Conservation (phyloP, 2,329 filamentous ascomycete genomes). For the Trichoderma koningiopsis region DNA sequence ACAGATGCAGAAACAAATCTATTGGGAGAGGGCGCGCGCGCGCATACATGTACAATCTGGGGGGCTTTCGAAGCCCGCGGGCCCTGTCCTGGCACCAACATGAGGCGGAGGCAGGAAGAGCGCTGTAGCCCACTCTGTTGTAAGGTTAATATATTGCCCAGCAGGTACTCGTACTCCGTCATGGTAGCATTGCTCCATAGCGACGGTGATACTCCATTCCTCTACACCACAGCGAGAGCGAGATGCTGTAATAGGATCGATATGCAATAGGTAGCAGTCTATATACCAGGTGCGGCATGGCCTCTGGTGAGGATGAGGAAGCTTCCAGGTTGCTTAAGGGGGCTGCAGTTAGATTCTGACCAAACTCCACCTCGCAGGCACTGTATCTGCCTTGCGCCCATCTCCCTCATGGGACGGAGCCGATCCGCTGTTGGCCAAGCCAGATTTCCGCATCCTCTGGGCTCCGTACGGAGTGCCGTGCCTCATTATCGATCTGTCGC, state of each 20-base stretch:
- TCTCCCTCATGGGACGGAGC: constrained; percentile 4
- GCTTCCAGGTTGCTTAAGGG: background rate
- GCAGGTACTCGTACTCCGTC: background rate
- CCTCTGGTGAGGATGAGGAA: background rate
- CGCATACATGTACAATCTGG: background rate
- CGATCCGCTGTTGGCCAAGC: constrained; percentile 13
- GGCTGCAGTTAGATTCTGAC: background rate
- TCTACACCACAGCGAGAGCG: background rate
- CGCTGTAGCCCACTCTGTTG: background rate
- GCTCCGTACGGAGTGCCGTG: background rate
- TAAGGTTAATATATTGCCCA: constrained; percentile 15
- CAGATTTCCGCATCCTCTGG: constrained; percentile 5
- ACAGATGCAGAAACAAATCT: background rate
- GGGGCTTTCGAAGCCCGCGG: constrained; percentile 5
- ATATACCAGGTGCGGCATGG: background rate
- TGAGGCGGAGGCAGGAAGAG: background rate
- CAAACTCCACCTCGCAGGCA: background rate
- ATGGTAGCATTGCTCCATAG: background rate
- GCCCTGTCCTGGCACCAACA: constrained; percentile 11
- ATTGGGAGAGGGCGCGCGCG: constrained; percentile 1
- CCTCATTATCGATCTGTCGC: background rate
- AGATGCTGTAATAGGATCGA: background rate
- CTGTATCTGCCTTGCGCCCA: constrained; percentile 15
- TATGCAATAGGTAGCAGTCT: background rate
- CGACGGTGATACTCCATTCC: background rate